These are phyloP conservation scores for Aspergillus alliaceus DNA, from an alignment of 2,329 filamentous ascomycete species.

Conservation along the genomic window DNA sequence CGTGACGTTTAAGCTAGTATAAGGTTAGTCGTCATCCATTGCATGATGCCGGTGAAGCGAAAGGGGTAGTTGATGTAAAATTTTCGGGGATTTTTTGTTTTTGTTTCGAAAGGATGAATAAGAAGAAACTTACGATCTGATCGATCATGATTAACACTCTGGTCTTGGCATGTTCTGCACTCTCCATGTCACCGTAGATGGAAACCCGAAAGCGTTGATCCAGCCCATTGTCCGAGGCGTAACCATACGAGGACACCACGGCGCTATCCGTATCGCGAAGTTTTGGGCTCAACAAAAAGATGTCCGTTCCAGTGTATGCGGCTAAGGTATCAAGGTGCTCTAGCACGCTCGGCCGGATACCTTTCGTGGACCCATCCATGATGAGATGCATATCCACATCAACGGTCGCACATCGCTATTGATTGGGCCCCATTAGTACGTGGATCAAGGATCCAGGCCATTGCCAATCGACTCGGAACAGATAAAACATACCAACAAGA, in stretches of 20 bases:
- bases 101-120: not conserved
- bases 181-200: slow-evolving; percentile 94
- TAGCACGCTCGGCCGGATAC: slow-evolving; percentile 73
- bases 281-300: slow-evolving; percentile 92
- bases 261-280: slow-evolving; percentile 74
- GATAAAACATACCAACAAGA: slow-evolving; percentile 73
- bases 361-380: slow-evolving; percentile 68
- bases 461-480: slow-evolving; percentile 5
- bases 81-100: not conserved
- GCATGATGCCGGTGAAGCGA: not conserved
- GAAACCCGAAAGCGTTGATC: slow-evolving; percentile 89
- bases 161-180: slow-evolving; percentile 94
- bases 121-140: slow-evolving; percentile 64
- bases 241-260: slow-evolving; percentile 70
- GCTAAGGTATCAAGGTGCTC: slow-evolving; percentile 86
- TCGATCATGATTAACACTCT: slow-evolving; percentile 96
- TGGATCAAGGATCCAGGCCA: slow-evolving; percentile 11
- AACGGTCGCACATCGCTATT: slow-evolving; percentile 84
- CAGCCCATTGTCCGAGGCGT: slow-evolving; percentile 75
- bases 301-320: slow-evolving; percentile 87
- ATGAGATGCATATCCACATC: slow-evolving; percentile 91
- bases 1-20: slow-evolving; percentile 54
- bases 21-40: slow-evolving; percentile 16
- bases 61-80: not conserved
- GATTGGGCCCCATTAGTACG: slow-evolving; percentile 22